Conservation (phyloP, 2,329 filamentous ascomycete species). For the Chrysosphaeria jannelii region DNA sequence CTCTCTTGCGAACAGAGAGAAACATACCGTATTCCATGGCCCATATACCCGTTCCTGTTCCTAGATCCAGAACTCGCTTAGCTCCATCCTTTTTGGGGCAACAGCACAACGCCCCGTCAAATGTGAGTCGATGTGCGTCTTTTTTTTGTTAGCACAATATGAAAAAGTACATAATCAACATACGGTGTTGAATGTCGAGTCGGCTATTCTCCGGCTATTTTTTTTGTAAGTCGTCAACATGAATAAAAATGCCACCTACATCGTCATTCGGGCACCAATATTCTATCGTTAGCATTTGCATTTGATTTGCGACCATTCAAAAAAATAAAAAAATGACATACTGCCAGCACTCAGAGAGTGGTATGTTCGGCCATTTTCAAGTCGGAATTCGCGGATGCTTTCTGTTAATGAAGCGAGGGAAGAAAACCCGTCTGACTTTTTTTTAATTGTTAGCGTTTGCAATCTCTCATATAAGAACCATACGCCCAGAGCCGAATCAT, state of each 20-base stretch:
- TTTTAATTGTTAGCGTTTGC: background rate
- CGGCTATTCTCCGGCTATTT: constrained; percentile 4
- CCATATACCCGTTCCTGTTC: constrained; percentile 5
- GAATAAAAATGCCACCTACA: background rate
- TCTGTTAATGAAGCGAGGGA: constrained; percentile 3
- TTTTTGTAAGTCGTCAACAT: background rate
- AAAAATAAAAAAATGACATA: background rate
- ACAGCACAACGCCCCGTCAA: constrained; percentile 3
- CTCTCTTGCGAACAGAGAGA: background rate
- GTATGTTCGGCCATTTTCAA: constrained; percentile 4
- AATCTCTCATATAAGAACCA: background rate
- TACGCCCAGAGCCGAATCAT: constrained; percentile 3
- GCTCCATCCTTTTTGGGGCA: constrained; percentile 4
- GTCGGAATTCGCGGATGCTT: constrained; percentile 3
- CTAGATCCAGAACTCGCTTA: constrained; percentile 5
- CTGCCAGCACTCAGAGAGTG: constrained; percentile 4
- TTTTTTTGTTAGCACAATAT: background rate
- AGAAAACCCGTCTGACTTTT: constrained; percentile 1
- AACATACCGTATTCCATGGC: constrained; percentile 5
- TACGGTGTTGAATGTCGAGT: constrained; percentile 4
- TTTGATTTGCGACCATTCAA: background rate
- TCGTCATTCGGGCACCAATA: constrained; percentile 4
- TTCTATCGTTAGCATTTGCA: constrained; percentile 1
- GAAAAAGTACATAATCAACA: background rate
- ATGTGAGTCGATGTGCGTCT: constrained; percentile 4